Conservation (phyloP, 768 basidiomycete genomes). For the Rhizopogon vesiculosus region DNA sequence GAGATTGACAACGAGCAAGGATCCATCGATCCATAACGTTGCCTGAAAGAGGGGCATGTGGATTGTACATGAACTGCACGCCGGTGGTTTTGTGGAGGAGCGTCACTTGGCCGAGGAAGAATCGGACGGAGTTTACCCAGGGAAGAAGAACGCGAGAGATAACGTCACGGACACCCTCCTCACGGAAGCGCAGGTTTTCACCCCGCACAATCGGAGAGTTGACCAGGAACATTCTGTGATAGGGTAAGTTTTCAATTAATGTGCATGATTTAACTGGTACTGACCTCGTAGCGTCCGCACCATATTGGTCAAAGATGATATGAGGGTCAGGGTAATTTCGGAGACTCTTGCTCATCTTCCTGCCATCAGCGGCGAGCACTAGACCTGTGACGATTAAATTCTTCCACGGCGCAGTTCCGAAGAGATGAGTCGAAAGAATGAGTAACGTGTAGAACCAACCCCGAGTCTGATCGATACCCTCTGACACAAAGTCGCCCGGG, state of each 20-base stretch:
- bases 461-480: conserved; percentile 98
- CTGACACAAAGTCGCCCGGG: conserved; percentile 96
- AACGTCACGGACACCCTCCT: conserved; percentile 96
- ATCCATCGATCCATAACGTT: conserved; percentile 99
- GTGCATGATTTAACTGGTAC: conserved; percentile 2
- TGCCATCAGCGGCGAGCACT: conserved; percentile 93
- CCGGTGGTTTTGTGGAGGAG: conserved; percentile 79
- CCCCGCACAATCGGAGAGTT: conserved; percentile 98
- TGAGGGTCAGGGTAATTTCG: conserved; percentile 97
- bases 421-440: conserved; percentile 93
- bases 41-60: conserved; percentile 73
- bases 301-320: conserved; percentile 83
- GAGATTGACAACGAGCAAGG: conserved; percentile 94
- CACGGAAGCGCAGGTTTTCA: conserved; percentile 96
- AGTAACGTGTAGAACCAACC: conserved; percentile 99
- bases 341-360: conserved; percentile 99
- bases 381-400: conserved; percentile 96
- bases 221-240: conserved; percentile 87
- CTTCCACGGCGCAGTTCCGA: conserved; percentile 94
- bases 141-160: conserved; percentile 94
- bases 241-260: background rate
- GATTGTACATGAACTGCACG: conserved; percentile 79
- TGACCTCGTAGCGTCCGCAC: conserved; percentile 91
- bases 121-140: conserved; percentile 98
- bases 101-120: conserved; percentile 94